These are phyloP conservation scores for Quercus dentata DNA, from an alignment of 306 rosid species.

Conservation along the genomic window DNA sequence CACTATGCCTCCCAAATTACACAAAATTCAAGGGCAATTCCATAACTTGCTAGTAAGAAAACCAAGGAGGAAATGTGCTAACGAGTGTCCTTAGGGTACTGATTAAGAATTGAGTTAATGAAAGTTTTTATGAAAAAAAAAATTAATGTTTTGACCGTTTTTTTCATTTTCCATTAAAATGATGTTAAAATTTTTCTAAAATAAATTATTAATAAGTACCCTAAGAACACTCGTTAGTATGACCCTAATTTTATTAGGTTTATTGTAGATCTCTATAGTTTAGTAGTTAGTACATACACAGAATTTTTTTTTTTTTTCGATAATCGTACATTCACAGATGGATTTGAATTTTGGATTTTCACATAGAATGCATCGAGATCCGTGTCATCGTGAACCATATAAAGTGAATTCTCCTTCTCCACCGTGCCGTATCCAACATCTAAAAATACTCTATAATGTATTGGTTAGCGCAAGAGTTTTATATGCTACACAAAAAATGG, in stretches of 20 bases:
- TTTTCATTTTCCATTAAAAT: too few relatives aligned
- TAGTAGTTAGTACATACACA: background rate
- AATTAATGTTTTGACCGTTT: too few relatives aligned
- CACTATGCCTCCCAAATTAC: background rate
- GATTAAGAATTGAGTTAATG: too few relatives aligned
- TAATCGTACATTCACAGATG: background rate
- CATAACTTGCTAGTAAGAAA: background rate
- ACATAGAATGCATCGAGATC: background rate
- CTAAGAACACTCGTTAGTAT: fast-evolving
- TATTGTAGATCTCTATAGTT: slow-evolving; percentile 27
- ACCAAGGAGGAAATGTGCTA: too few relatives aligned
- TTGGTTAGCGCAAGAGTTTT: background rate
- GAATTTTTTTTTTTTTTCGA: too few relatives aligned
- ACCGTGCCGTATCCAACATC: background rate
- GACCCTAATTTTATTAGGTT: background rate
- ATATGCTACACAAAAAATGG: too few relatives aligned
- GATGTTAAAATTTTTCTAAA: too few relatives aligned
- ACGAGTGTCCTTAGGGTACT: too few relatives aligned
- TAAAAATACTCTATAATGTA: background rate
- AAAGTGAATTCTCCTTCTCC: background rate
- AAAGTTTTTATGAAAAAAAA: too few relatives aligned
- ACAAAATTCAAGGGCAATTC: background rate
- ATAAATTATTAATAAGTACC: too few relatives aligned
- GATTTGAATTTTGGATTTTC: slow-evolving; percentile 8
- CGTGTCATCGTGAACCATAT: background rate